A percentile compares a stretch with the other conserved stretches of the same genome.
These are phyloP conservation scores for Nakazawaea molendinolei DNA, from an alignment of 805 yeast genomes.

Conservation along the genomic window DNA sequence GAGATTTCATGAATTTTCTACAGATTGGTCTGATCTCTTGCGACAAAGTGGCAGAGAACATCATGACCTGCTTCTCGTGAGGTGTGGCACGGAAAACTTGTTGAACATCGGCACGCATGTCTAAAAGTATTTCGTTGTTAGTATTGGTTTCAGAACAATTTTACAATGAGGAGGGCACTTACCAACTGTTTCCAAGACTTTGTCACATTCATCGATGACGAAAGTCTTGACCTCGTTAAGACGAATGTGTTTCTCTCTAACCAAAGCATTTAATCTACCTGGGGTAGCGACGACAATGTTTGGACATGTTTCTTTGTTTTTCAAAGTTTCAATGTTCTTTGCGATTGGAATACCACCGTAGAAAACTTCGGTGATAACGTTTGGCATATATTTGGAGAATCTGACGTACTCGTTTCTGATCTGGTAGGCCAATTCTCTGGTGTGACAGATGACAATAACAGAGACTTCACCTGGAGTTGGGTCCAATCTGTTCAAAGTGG, in stretches of 20 bases:
- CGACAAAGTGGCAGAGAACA: constrained; percentile 95
- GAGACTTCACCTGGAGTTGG: constrained; percentile 97
- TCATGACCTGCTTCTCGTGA: constrained; percentile 98
- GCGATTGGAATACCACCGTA: constrained; percentile 90
- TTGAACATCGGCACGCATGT: constrained; percentile 98
- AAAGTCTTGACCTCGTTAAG: constrained; percentile 87
- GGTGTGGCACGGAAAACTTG: constrained; percentile 97
- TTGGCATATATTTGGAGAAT: constrained; percentile 98
- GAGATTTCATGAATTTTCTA: constrained; percentile 96
- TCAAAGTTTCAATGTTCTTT: constrained; percentile 80
- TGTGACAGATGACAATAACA: constrained; percentile 92
- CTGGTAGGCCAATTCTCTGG: constrained; percentile 98
- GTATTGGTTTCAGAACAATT: neutral
- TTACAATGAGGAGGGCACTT: constrained; percentile 13
- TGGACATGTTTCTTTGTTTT: constrained; percentile 90
- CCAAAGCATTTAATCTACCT: constrained; percentile 92
- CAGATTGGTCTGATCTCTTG: constrained; percentile 94
- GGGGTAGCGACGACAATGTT: constrained; percentile 97
- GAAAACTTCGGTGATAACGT: constrained; percentile 92
- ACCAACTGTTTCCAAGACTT: constrained; percentile 68
- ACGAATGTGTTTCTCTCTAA: constrained; percentile 83
- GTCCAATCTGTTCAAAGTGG: constrained; percentile 94
- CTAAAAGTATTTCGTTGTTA: constrained; percentile 39
- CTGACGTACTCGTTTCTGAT: constrained; percentile 95
- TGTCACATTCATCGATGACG: constrained; percentile 97